A percentile compares a stretch with the other conserved stretches of the same genome.
Evolutionary conservation across 345 rosid species (phyloP).

Genomic region (Laguncularia racemosa): DNA sequence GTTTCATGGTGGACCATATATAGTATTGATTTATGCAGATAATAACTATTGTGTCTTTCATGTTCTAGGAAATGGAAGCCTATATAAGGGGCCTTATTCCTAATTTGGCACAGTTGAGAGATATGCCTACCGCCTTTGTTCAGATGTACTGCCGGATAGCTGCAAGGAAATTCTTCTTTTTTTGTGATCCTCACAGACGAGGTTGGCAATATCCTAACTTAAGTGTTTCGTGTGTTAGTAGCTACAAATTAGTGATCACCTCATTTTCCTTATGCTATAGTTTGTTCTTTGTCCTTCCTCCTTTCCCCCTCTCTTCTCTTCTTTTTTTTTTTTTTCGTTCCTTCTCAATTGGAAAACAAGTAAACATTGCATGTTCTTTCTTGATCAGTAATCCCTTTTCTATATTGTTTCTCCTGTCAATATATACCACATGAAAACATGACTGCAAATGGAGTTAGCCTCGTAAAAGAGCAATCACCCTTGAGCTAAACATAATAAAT

Average conservation of each 20-base stretch:
- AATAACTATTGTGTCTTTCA: conserved; percentile 11
- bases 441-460: too few relatives aligned
- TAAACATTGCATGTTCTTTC: too few relatives aligned
- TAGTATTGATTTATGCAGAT: neutral
- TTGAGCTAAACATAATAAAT: too few relatives aligned
- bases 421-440: too few relatives aligned
- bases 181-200: conserved; percentile 97
- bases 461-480: too few relatives aligned
- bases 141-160: conserved; percentile 97
- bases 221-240: conserved; percentile 1
- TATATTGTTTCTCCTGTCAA: too few relatives aligned
- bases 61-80: conserved; percentile 84
- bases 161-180: conserved; percentile 96
- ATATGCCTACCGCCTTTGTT: conserved; percentile 80
- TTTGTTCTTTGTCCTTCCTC: too few relatives aligned
- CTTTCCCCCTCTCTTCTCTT: too few relatives aligned
- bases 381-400: too few relatives aligned
- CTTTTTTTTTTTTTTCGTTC: too few relatives aligned
- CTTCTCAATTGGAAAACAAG: too few relatives aligned
- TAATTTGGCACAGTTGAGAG: conserved; percentile 89
- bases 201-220: conserved; percentile 25
- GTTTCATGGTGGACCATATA: neutral
- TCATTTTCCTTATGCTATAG: too few relatives aligned
- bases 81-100: conserved; percentile 94
- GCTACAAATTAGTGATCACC: neutral